Conservation (phyloP, 2,329 filamentous ascomycete genomes). For the Hypoxylon sp. region DNA sequence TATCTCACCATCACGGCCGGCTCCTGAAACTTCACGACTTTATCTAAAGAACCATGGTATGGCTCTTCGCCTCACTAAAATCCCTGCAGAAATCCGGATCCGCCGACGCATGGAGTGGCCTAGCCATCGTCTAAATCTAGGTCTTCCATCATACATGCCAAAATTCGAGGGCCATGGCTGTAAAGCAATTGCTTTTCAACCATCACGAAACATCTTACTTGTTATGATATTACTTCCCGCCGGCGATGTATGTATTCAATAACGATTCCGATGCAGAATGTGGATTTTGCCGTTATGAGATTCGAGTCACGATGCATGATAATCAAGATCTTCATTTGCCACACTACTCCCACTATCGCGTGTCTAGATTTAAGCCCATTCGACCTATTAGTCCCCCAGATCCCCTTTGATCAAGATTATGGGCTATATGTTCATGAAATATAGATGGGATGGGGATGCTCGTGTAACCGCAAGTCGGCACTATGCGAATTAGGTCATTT, state of each 20-base stretch:
- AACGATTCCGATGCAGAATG: not conserved
- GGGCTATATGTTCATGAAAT: not conserved
- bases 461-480: not conserved
- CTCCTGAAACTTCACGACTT: not conserved
- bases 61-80: not conserved
- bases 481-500: not conserved
- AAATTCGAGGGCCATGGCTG: not conserved
- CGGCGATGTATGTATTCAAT: not conserved
- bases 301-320: conserved; percentile 13
- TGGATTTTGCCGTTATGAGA: conserved; percentile 3
- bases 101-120: not conserved
- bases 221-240: not conserved
- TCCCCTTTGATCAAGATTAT: not conserved
- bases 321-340: conserved; percentile 19
- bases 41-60: not conserved
- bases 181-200: conserved; percentile 7
- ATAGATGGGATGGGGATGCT: not conserved
- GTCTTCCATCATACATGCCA: not conserved
- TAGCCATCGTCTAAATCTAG: not conserved
- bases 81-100: not conserved
- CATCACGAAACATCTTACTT: not conserved
- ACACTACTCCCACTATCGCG: not conserved
- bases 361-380: not conserved
- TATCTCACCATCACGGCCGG: conserved; percentile 2
- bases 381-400: not conserved